Percentiles rank a stretch among this genome's conserved stretches.
Conservation (phyloP, 139 green algal species). For the Chloropicon primus region DNA sequence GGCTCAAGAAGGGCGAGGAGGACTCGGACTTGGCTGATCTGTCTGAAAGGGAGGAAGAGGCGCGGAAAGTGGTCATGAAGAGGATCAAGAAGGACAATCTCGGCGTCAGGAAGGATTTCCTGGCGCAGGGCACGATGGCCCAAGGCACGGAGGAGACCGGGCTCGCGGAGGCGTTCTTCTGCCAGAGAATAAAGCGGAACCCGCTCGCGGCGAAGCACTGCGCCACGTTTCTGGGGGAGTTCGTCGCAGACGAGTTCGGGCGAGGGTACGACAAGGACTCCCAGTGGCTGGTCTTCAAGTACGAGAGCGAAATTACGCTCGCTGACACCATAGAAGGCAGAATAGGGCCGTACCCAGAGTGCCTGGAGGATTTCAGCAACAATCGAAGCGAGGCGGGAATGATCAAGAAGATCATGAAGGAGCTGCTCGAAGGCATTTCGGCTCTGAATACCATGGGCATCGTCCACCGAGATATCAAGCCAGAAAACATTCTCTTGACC, state of each 20-base stretch:
- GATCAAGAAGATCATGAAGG: conserved; percentile 34
- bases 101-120: background rate
- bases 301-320: conserved; percentile 22
- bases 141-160: conserved; percentile 1
- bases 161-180: conserved; percentile 7
- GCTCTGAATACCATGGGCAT: conserved; percentile 30
- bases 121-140: background rate
- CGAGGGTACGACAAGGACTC: background rate
- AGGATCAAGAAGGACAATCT: background rate
- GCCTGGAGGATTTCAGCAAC: background rate
- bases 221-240: background rate
- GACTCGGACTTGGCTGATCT: background rate
- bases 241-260: background rate
- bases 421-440: conserved; percentile 18
- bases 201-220: background rate
- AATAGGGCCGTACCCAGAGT: conserved; percentile 62
- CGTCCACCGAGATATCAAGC: conserved; percentile 42
- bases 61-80: background rate
- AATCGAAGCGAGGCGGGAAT: conserved; percentile 4
- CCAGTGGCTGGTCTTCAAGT: conserved; percentile 13
- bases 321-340: conserved; percentile 16
- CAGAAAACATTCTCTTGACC: conserved; percentile 34
- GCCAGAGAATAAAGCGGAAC: background rate
- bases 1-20: background rate
- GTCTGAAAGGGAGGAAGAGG: background rate